These are phyloP conservation scores for Musa beccarii DNA, from an alignment of 176 grass and related monocot species.

Conservation along the genomic window DNA sequence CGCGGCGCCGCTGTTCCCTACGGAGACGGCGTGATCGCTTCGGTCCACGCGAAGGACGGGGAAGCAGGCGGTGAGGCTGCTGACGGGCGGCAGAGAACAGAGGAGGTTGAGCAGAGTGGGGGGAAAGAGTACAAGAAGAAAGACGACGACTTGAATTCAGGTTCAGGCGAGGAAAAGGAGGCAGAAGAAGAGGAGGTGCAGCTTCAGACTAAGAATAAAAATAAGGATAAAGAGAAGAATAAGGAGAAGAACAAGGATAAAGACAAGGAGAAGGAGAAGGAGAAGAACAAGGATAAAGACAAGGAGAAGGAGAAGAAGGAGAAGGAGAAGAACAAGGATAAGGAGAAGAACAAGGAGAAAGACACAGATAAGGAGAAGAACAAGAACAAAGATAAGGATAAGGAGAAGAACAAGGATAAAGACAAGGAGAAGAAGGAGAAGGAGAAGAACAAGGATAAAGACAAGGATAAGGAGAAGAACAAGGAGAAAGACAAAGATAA, in stretches of 20 bases:
- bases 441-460: not conserved
- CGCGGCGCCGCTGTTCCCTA: not conserved
- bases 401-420: not conserved
- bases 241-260: not conserved
- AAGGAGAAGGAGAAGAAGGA: not conserved
- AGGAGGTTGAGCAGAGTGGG: not conserved
- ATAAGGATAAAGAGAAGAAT: not conserved
- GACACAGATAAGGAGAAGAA: not conserved
- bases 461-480: not conserved
- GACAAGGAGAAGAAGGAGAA: not conserved
- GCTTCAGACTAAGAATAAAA: not conserved
- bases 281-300: not conserved
- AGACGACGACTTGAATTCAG: not conserved
- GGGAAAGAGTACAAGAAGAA: not conserved
- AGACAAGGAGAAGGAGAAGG: not conserved
- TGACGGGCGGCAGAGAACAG: slow-evolving; percentile 14
- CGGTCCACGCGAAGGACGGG: not conserved
- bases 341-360: not conserved
- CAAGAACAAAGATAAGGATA: not conserved
- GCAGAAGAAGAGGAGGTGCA: not conserved
- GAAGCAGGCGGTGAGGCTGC: slow-evolving; percentile 21
- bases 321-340: not conserved
- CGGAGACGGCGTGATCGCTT: too few relatives aligned
- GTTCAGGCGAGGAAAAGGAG: not conserved
- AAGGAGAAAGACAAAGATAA: too few relatives aligned